Evolutionary conservation across 495 filamentous ascomycete genomes (phyloP).

Genomic region (Neohortaea acidophila): DNA sequence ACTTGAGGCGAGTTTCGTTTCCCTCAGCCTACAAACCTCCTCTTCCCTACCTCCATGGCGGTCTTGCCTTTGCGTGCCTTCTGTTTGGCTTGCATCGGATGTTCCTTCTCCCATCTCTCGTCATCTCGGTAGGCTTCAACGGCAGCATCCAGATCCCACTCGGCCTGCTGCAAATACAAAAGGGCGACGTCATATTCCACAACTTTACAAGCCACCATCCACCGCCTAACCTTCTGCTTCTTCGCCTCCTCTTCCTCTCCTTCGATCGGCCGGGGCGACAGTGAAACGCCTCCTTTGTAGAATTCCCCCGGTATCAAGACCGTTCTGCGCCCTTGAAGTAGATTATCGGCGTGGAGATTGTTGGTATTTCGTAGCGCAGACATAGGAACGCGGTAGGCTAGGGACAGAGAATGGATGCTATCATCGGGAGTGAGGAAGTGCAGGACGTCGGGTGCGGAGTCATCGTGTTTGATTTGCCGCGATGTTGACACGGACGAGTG

Average conservation of each 20-base stretch:
- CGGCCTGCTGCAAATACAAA: constrained; percentile 49
- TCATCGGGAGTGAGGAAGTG: constrained; percentile 57
- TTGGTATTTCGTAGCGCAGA: constrained; percentile 43
- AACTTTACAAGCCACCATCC: constrained; percentile 57
- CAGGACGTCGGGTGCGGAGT: constrained; percentile 39
- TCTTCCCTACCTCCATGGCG: constrained; percentile 15
- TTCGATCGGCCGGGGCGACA: constrained; percentile 50
- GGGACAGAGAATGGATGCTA: constrained; percentile 45
- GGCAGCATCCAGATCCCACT: constrained; percentile 49
- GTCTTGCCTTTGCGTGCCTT: constrained; percentile 25
- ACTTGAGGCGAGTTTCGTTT: background rate
- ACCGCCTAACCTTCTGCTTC: constrained; percentile 50
- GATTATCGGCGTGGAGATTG: constrained; percentile 46
- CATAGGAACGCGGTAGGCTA: constrained; percentile 50
- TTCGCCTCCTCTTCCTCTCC: constrained; percentile 52
- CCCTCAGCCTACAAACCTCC: constrained; percentile 15
- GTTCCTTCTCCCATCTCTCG: constrained; percentile 53
- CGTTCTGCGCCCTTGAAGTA: constrained; percentile 48
- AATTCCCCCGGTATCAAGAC: constrained; percentile 51
- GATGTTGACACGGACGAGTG: constrained; percentile 20
- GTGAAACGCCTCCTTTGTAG: constrained; percentile 45
- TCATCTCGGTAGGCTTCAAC: constrained; percentile 47
- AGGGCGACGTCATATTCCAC: constrained; percentile 58
- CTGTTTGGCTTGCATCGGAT: constrained; percentile 38
- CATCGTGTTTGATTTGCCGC: constrained; percentile 19